Base-by-base conservation (phyloP, 1,284 basidiomycete genomes). In the Cryptococcus sp. region DNA sequence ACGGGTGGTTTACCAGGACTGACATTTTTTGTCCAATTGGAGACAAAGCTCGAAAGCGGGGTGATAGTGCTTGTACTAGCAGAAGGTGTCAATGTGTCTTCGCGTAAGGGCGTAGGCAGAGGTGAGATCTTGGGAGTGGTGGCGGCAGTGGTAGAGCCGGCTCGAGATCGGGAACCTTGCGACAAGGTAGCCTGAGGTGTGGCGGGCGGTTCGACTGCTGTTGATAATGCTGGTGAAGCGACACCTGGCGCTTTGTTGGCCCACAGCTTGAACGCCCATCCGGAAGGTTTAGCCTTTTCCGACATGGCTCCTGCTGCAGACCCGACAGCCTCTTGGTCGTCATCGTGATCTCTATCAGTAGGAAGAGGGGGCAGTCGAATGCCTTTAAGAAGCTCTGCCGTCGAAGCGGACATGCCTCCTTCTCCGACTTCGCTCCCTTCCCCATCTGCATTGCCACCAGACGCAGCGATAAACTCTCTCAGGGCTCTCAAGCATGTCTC, bases 401-500 rank as follows among this genome's bases (percentile, higher is more conserved):
- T 52, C 20, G 55, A 54, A 25, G 54, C 51, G 5, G 55, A 51
- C 48, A 64, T 48, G 16, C 26, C 34, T 5, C 40, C 55, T 41
- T 57, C 54, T 26, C 54, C 54, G 19, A 25, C 7, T 17, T 41
- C 47, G 20, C 26, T 46, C 15, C 43, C 46, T 41, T 47, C 23
- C 10, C 44, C 45, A 19, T 38, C 51, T 13, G 34, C 45, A 19
- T 43, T 50, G 3, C 51, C 54, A 10, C 38, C 54, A 16, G 50
- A 17, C 16, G 48, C 34, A n/a, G 54, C 85, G 66, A 96, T 93
- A 72, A 92, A 96, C 55, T 87, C 88, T 40, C 91, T 83, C 38
- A 96, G 79, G 0, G 89, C 89, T 55, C 84, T 85, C 59, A 89
- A 86, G 70, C 91, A 93, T 2, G 83, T 84, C 64, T 96, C 92